These are phyloP conservation scores for Hyphopichia buzzinii DNA, from an alignment of 1,139 yeast genomes.

Conservation along the genomic window DNA sequence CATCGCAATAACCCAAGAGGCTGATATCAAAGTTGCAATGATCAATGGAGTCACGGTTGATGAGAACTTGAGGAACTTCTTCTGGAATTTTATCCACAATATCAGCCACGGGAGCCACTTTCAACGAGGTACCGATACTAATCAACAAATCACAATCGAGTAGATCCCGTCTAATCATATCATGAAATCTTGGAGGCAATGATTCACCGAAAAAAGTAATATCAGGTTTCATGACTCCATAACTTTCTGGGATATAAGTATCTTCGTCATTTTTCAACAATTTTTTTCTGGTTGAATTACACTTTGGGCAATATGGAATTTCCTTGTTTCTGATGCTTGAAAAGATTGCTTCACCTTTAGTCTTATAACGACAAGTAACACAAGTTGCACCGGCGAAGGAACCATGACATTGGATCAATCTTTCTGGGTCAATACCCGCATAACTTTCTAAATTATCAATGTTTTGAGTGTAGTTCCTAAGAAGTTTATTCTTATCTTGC, in stretches of 20 bases:
- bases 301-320: conserved; percentile 72
- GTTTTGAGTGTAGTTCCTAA: conserved; percentile 91
- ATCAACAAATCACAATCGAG: conserved; percentile 74
- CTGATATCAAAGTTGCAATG: conserved; percentile 82
- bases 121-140: conserved; percentile 90
- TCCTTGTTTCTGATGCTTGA: conserved; percentile 57
- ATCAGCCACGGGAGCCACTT: conserved; percentile 95
- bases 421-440: conserved; percentile 72
- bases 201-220: conserved; percentile 94
- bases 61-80: conserved; percentile 76
- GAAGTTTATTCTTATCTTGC: conserved; percentile 73
- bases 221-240: conserved; percentile 92
- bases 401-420: conserved; percentile 91
- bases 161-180: conserved; percentile 56
- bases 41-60: conserved; percentile 76
- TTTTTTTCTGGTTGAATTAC: conserved; percentile 46
- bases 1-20: conserved; percentile 84
- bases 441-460: conserved; percentile 87
- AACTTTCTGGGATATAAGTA: conserved; percentile 39
- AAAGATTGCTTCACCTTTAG: conserved; percentile 67
- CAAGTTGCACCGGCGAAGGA: conserved; percentile 92
- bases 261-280: conserved; percentile 27
- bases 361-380: conserved; percentile 67
- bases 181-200: conserved; percentile 73
- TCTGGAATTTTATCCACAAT: conserved; percentile 75